Evolutionary conservation across 306 rosid genomes (phyloP).

Genomic region (Acacia melanoxylon): DNA sequence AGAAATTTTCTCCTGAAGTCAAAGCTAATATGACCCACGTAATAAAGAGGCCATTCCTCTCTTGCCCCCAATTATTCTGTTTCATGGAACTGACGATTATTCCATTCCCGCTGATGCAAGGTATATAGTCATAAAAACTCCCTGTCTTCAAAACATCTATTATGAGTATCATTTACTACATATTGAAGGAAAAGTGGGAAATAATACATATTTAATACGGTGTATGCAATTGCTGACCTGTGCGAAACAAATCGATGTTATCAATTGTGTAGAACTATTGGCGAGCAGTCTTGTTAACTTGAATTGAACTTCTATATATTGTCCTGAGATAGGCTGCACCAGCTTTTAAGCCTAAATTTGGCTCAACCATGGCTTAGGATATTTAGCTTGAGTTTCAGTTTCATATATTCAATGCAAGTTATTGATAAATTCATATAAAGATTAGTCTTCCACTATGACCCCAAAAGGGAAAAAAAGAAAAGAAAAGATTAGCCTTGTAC

Average conservation of each 20-base stretch:
- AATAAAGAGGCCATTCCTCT: conserved; percentile 47
- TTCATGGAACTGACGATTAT: conserved; percentile 86
- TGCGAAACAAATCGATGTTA: neutral
- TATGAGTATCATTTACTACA: neutral
- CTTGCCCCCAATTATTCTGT: conserved; percentile 71
- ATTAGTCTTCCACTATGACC: neutral
- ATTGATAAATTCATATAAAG: neutral
- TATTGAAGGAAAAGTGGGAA: conserved; percentile 16
- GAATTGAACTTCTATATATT: neutral
- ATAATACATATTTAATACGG: neutral
- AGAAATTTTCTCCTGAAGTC: conserved; percentile 71
- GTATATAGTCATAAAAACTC: conserved; percentile 30
- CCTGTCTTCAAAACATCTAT: neutral
- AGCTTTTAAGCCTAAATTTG: neutral
- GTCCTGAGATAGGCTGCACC: neutral
- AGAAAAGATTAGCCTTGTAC: neutral
- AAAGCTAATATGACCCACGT: conserved; percentile 65
- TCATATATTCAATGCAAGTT: neutral
- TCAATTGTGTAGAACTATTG: neutral
- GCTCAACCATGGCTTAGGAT: too few relatives aligned
- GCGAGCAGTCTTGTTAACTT: neutral
- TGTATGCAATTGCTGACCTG: neutral
- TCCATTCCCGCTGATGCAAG: conserved; percentile 86
- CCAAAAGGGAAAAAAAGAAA: too few relatives aligned
- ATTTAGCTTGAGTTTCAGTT: neutral